Conservation (phyloP, 768 basidiomycete species). For the Vararia minispora region DNA sequence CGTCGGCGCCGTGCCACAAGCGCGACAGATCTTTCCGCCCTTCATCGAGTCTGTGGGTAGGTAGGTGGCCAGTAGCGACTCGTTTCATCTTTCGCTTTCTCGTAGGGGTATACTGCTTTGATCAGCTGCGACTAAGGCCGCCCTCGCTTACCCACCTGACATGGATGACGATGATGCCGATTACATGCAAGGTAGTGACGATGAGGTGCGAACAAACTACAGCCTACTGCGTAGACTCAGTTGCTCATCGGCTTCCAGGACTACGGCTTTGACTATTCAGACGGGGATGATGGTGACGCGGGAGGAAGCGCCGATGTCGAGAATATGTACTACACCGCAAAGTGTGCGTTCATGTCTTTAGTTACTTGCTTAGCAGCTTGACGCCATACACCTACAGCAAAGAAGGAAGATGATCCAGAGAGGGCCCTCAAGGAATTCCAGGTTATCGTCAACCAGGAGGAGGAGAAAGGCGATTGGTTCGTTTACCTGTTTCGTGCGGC, state of each 20-base stretch:
- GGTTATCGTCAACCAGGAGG: slow-evolving; percentile 80
- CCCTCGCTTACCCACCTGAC: too few species aligned
- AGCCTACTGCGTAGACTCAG: slow-evolving; percentile 6
- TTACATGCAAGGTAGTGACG: slow-evolving; percentile 85
- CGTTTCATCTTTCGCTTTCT: too few species aligned
- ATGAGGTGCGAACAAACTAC: slow-evolving; percentile 57
- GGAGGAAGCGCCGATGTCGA: slow-evolving; percentile 82
- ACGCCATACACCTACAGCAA: slow-evolving; percentile 38
- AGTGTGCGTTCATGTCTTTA: slow-evolving; percentile 45
- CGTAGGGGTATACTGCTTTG: too few species aligned
- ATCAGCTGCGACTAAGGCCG: too few species aligned
- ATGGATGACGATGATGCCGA: slow-evolving; percentile 95
- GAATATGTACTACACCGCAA: slow-evolving; percentile 97
- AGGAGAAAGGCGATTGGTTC: slow-evolving; percentile 92
- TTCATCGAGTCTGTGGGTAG: too few species aligned
- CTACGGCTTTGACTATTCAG: slow-evolving; percentile 95
- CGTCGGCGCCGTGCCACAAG: too few species aligned
- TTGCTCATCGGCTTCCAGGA: slow-evolving; percentile 37
- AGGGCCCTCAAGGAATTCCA: slow-evolving; percentile 85
- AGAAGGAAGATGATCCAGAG: slow-evolving; percentile 92
- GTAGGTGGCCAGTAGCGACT: too few species aligned
- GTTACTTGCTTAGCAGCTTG: not conserved
- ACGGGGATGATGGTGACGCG: slow-evolving; percentile 75
- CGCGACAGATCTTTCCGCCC: too few species aligned
- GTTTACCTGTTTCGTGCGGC: slow-evolving; percentile 14